These are phyloP conservation scores for Dactylellina haptotyla DNA, from an alignment of 2,329 filamentous ascomycete species.

Conservation along the genomic window DNA sequence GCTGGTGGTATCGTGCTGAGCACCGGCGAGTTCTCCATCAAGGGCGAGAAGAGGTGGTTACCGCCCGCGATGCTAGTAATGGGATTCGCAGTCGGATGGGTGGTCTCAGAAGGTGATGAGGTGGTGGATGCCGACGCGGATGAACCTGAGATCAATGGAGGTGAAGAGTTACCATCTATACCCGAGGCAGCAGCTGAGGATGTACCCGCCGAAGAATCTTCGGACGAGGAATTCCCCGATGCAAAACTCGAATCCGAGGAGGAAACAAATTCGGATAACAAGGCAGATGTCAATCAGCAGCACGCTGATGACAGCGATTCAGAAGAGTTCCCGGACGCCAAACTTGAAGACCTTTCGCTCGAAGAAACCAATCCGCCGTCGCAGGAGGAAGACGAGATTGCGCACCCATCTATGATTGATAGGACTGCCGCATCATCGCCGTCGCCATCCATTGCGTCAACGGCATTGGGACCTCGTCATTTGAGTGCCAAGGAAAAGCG, in stretches of 20 bases:
- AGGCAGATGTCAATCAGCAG: constrained; percentile 10
- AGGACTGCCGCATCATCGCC: constrained; percentile 43
- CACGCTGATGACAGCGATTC: constrained; percentile 58
- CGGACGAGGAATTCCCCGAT: constrained; percentile 62
- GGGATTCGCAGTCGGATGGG: constrained; percentile 82
- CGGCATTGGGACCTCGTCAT: constrained; percentile 58
- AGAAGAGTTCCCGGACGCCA: constrained; percentile 62
- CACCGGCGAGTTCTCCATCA: constrained; percentile 80
- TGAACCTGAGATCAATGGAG: background rate
- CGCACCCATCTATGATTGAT: constrained; percentile 56
- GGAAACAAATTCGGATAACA: constrained; percentile 52
- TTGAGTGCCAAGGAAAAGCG: constrained; percentile 64
- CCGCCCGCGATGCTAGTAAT: constrained; percentile 87
- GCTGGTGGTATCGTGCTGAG: constrained; percentile 81
- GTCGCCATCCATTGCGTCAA: constrained; percentile 37
- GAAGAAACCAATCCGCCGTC: constrained; percentile 54
- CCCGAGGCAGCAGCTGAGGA: constrained; percentile 34
- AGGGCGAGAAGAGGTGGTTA: constrained; percentile 88
- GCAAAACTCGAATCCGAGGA: constrained; percentile 59
- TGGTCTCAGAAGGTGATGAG: constrained; percentile 35
- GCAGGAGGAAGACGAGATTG: constrained; percentile 59
- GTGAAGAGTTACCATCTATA: constrained; percentile 1
- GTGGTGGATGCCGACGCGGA: background rate
- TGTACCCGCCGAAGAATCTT: constrained; percentile 57
- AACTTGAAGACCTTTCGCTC: constrained; percentile 58